Evolutionary conservation across 306 rosid species (phyloP), one percentile per base, ranked within the genome.

Genomic region (Amphicarpaea edgeworthii): DNA sequence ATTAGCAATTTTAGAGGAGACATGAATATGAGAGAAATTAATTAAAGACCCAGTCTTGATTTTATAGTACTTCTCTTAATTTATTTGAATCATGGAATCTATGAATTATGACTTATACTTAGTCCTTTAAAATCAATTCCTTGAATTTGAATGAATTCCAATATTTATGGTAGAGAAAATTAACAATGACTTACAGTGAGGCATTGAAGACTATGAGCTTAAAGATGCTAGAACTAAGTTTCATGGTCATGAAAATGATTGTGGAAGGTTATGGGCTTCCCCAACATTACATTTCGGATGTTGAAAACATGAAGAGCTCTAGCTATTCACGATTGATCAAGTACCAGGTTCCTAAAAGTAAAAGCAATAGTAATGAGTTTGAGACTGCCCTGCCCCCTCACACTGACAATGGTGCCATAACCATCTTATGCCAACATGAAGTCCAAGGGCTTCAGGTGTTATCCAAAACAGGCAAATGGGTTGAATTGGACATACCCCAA

Each of bases 371-470:
- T 68, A 47, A 79, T n/a, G n/a, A 75, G 68, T 63, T 11, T 7
- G 82, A 71, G 15, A 10, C 32, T 6, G 89, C 79, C 0, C 30
- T 90, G 8, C 30, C 72, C 5, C 72, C 93, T 57, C 96, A 90
- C 61, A 86, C 91, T 0, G 93, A 90, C 83, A 88, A 79, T 74
- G 51, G 40, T 9, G 24, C 74, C 43, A 15, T 83, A 17, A 83
- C 93, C 59, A 17, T 86, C 57, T 69, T 90, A 9, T 85, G 77
- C 77, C 85, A 88, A 53, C 83, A 90, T 70, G 81, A 86, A 4
- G 89, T 90, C 0, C 86, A 83, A 3, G 93, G 93, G 21, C 86
- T 90, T 3, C 64, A 90, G 20, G 61, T 90, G 6, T 81, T 67
- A 6, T 69, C 85, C 75, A 88, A 88, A 68, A 40, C 80, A 43